These are phyloP conservation scores for Penicillium mononematosum DNA, from an alignment of 495 filamentous ascomycete species.

Conservation along the genomic window DNA sequence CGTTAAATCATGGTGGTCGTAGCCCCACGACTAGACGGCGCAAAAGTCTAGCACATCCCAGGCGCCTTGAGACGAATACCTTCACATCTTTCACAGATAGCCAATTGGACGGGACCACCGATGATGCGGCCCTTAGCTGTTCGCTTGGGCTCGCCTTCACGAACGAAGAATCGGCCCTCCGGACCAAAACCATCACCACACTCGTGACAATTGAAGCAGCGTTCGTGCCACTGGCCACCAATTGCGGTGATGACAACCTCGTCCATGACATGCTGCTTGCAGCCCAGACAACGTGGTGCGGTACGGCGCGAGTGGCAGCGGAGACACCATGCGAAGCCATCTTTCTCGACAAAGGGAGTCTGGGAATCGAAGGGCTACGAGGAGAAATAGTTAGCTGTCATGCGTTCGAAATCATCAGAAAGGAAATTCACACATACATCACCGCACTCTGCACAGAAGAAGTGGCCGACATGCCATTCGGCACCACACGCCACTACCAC, in stretches of 20 bases:
- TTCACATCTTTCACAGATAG: constrained; percentile 65
- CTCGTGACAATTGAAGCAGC: constrained; percentile 83
- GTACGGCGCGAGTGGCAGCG: constrained; percentile 89
- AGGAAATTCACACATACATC: constrained; percentile 53
- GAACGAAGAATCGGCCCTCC: constrained; percentile 64
- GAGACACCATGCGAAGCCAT: constrained; percentile 98
- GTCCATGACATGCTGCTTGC: constrained; percentile 79
- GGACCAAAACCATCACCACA: constrained; percentile 57
- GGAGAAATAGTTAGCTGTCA: background rate
- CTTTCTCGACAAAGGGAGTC: constrained; percentile 93
- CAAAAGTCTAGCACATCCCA: constrained; percentile 28
- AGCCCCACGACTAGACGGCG: constrained; percentile 17
- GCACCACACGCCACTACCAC: constrained; percentile 88
- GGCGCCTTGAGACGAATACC: constrained; percentile 61
- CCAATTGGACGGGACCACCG: constrained; percentile 46
- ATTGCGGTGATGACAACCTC: constrained; percentile 83
- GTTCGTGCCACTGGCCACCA: constrained; percentile 89
- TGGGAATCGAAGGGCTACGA: constrained; percentile 68
- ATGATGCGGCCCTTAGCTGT: constrained; percentile 50
- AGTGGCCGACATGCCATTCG: constrained; percentile 97
- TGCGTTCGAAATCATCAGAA: background rate
- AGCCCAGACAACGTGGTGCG: constrained; percentile 81
- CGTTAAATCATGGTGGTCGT: constrained; percentile 18
- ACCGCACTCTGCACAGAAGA: constrained; percentile 98
- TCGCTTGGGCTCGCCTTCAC: constrained; percentile 54